Evolutionary conservation across 768 basidiomycete species (phyloP).

Genomic region (Tylopilus vinaceipallidus): DNA sequence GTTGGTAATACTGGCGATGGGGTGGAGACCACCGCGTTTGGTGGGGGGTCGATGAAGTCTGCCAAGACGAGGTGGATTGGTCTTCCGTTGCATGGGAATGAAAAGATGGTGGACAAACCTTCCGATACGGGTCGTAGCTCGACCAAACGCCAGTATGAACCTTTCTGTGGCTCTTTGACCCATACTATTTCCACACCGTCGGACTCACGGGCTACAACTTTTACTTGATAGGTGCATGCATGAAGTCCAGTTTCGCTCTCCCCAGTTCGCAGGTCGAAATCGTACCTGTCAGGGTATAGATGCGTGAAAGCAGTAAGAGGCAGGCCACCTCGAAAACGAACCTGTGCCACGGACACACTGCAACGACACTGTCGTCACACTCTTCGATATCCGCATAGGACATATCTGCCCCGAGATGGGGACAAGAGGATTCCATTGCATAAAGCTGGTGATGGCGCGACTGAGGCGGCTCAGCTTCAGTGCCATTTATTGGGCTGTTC

Average conservation of each 20-base stretch:
- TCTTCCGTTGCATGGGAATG: not conserved
- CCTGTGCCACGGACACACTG: conserved; percentile 54
- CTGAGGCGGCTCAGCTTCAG: not conserved
- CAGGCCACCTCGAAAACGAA: conserved; percentile 20
- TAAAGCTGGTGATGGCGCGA: not conserved
- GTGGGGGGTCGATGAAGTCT: conserved; percentile 69
- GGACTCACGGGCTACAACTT: conserved; percentile 23
- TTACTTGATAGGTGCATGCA: conserved; percentile 43
- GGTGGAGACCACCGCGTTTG: conserved; percentile 10
- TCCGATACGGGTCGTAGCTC: conserved; percentile 42
- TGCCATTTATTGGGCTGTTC: not conserved
- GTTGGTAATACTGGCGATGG: not conserved
- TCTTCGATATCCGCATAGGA: not conserved
- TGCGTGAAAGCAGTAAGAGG: not conserved
- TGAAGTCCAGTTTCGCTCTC: conserved; percentile 48
- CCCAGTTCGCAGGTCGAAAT: conserved; percentile 52
- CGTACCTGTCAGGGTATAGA: conserved; percentile 56
- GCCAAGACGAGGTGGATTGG: conserved; percentile 19
- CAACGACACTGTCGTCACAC: not conserved
- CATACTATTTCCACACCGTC: conserved; percentile 47
- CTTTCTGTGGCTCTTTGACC: conserved; percentile 37
- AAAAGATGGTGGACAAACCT: conserved; percentile 72
- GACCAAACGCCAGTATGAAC: conserved; percentile 45
- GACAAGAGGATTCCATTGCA: not conserved
- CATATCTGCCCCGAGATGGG: not conserved